A percentile compares a stretch with the other conserved stretches of the same genome.
These are phyloP conservation scores for Pigoraptor vietnamica DNA, from an alignment of 78 protist species.

Conservation along the genomic window DNA sequence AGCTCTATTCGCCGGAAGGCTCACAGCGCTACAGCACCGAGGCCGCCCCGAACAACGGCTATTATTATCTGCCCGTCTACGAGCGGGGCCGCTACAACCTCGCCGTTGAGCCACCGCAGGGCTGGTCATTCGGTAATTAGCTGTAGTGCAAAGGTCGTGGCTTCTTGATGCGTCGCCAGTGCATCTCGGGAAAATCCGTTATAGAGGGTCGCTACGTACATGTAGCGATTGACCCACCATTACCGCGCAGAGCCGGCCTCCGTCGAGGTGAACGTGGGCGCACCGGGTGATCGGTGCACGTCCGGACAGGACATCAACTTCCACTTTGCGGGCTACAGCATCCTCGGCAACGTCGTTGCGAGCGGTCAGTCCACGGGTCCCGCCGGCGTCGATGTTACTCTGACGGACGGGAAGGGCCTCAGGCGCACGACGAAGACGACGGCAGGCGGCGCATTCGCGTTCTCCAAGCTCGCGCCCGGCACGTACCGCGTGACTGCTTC, in stretches of 20 bases:
- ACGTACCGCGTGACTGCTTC: background rate
- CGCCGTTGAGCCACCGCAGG: background rate
- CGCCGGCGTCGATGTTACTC: background rate
- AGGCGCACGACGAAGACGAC: background rate
- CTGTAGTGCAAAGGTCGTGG: too few relatives aligned
- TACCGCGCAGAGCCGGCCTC: background rate
- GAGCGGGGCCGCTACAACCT: background rate
- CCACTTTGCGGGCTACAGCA: background rate
- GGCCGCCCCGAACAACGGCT: background rate
- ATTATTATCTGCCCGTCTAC: background rate
- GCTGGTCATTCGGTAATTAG: background rate
- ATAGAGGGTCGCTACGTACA: too few relatives aligned
- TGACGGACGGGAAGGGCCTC: background rate
- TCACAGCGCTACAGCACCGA: background rate
- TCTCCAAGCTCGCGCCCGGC: background rate
- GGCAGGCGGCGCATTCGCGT: background rate
- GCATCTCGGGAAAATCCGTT: too few relatives aligned
- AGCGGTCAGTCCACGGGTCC: background rate
- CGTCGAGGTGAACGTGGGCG: background rate
- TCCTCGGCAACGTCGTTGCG: background rate
- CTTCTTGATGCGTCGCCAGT: too few relatives aligned
- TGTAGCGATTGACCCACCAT: too few relatives aligned
- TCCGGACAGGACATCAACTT: background rate
- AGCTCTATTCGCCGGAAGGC: background rate
- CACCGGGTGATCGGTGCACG: background rate